Evolutionary conservation across 164 flowering plant genomes (phyloP).

Genomic region (Magnolia changhungtana): DNA sequence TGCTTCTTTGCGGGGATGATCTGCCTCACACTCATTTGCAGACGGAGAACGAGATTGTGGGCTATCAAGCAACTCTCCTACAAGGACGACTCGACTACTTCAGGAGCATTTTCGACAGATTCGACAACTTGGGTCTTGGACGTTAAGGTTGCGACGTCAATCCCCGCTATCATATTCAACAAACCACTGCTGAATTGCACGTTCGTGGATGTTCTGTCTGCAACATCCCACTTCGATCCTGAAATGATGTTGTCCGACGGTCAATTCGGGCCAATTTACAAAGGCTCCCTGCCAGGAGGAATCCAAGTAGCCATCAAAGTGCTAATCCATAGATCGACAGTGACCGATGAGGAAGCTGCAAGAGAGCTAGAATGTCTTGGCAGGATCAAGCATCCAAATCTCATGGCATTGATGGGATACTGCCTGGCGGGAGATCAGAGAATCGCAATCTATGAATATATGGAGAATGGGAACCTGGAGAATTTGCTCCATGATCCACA

Average conservation of each 20-base stretch:
- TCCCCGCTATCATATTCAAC: constrained; percentile 73
- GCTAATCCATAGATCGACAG: constrained; percentile 65
- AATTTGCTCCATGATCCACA: constrained; percentile 76
- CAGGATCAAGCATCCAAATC: constrained; percentile 80
- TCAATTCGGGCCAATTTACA: constrained; percentile 80
- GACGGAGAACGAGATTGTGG: constrained; percentile 52
- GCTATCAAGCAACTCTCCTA: constrained; percentile 54
- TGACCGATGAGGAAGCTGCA: constrained; percentile 81
- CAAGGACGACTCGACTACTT: constrained; percentile 59
- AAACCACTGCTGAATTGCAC: constrained; percentile 82
- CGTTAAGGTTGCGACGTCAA: constrained; percentile 72
- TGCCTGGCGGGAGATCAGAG: constrained; percentile 87
- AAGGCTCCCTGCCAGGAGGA: constrained; percentile 78
- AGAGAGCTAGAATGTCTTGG: constrained; percentile 72
- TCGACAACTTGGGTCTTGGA: constrained; percentile 88
- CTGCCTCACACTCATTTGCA: constrained; percentile 58
- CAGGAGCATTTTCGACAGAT: constrained; percentile 89
- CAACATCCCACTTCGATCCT: constrained; percentile 76
- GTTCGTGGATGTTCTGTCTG: constrained; percentile 78
- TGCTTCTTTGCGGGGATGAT: constrained; percentile 52
- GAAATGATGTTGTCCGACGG: constrained; percentile 81
- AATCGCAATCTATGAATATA: constrained; percentile 78
- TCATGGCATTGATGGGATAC: constrained; percentile 77
- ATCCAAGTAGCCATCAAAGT: constrained; percentile 88
- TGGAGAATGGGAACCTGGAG: constrained; percentile 89